Evolutionary conservation across 2,329 filamentous ascomycete genomes (phyloP), one percentile per base, ranked within the genome.

Genomic region (Pyrenochaeta sp.): DNA sequence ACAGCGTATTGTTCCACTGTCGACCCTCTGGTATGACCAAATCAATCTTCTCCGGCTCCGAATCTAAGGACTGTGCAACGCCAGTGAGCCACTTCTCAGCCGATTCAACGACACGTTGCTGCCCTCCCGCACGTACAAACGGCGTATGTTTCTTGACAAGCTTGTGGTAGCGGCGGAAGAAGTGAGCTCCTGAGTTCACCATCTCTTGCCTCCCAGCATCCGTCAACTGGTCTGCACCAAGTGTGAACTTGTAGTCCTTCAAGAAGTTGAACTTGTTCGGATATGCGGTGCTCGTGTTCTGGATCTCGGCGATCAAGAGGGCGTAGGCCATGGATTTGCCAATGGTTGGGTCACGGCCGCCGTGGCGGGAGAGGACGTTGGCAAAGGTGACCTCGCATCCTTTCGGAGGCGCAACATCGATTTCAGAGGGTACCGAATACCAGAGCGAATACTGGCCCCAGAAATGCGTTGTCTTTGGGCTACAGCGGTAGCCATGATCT

Each of bases 361-460:
- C 93, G 72, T 97, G 93, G 2, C 93, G 87, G 18, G 91, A 92
- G 42, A 97, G 83, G 20, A 93, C 80, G 67, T 93, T 90, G 1
- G 84, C 93, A 75, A 96, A 94, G 2, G 88, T 94, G 63, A 94
- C 78, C 11, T 84, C 78, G 76, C 93, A 97, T n/a, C 80, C 81
- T 0, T 79, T 62, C 0, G 92, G 92, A 0, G 89, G 78, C 7
- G 80, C 79, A 6, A 81, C 64, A 14, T 85, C 79, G 45, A 91
- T 85, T 2, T 85, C 79, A 1, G 89, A 92, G 6, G 87, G 83
- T 0, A 93, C 88, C 1, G 88, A 83, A 76, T 90, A 97, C 77
- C 87, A 96, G 1, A 92, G 91, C 15, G 91, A 90, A 74, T 97
- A 97, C 73, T 94, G 92, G 50, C 92, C 93, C 91, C 92, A 96